Evolutionary conservation across 2,329 filamentous ascomycete species (phyloP).

Genomic region (Pseudophaeomoniella oleicola): DNA sequence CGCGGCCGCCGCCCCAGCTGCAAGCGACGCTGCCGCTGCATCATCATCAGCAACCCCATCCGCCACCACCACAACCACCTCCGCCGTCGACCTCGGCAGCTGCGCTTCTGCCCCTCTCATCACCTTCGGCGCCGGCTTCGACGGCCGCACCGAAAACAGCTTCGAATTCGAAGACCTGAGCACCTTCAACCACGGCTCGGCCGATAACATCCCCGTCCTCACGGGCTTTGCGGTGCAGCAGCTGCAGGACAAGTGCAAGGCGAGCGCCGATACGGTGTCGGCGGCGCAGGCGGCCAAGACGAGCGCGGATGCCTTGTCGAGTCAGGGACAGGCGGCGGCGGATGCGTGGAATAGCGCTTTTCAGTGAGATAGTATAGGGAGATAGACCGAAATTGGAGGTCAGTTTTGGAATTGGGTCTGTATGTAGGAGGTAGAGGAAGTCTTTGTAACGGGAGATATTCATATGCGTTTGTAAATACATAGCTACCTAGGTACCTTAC

Average conservation of each 20-base stretch:
- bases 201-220: conserved; percentile 32
- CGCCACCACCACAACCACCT: background rate
- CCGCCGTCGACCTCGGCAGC: background rate
- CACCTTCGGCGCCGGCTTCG: conserved; percentile 32
- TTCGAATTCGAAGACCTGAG: conserved; percentile 28
- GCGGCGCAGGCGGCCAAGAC: conserved; percentile 4
- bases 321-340: conserved; percentile 5
- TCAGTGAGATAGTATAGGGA: no score
- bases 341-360: conserved; percentile 1
- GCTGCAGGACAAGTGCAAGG: conserved; percentile 21
- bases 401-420: background rate
- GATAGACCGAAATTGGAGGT: background rate
- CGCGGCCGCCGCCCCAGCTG: conserved; percentile 1
- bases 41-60: conserved; percentile 5
- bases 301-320: conserved; percentile 3
- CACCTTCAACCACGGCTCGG: conserved; percentile 39
- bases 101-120: conserved; percentile 24
- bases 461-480: no score
- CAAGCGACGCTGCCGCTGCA: conserved; percentile 2
- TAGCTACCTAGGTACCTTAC: no score
- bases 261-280: conserved; percentile 11
- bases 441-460: no score
- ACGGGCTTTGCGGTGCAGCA: conserved; percentile 34
- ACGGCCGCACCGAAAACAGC: conserved; percentile 30
- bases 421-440: no score